Evolutionary conservation across 73 alveolate species (phyloP), one percentile per base, ranked within the genome.

Genomic region (Diophrys sp.): DNA sequence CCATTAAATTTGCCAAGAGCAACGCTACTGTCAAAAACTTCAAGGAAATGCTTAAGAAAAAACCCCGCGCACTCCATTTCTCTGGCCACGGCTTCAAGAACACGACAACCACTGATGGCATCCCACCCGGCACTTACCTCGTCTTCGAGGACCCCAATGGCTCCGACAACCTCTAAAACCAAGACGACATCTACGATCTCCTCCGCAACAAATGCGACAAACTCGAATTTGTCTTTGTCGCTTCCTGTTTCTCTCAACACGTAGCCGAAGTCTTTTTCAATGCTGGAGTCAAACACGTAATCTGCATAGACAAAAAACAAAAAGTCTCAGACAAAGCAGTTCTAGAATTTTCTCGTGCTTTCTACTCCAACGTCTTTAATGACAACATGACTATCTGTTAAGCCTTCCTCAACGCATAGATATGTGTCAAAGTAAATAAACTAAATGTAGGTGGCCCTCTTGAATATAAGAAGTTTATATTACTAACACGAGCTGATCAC

Each of bases 201-300:
- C 25, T 25, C 29, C 56, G 29, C 24, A 31, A 25, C 18, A 11
- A 31, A 25, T 25, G 56, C 5, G 5, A 26, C 56, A 18, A 68
- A 2, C 24, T 68, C 27, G 75, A 68, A 31, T 23, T 68, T 25
- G 55, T 68, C 55, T 68, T 68, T 31, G 25, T 68, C 5, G 23
- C 75, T 26, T n/a, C 56, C 34, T 68, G 75, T 31, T 29, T 26
- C 24, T 68, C 75, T 68, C 56, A 68, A 68, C 56, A 55, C 31
- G 27, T 68, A 24, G 75, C 75, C 2, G 55, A 68, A 2, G 75
- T 31, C 8, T 68, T 68, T 29, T 2, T 26, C 2, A 5, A 25
- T 2, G 54, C 31, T 28, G 75, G 75, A 28, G 75, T 68, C 44
- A 68, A 28, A 29, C 75, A 68, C 54, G 29, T 68, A 2, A 68